Evolutionary conservation across 2,329 filamentous ascomycete genomes (phyloP), one percentile per base, ranked within the genome.

Genomic region (Xylariaceae sp.): DNA sequence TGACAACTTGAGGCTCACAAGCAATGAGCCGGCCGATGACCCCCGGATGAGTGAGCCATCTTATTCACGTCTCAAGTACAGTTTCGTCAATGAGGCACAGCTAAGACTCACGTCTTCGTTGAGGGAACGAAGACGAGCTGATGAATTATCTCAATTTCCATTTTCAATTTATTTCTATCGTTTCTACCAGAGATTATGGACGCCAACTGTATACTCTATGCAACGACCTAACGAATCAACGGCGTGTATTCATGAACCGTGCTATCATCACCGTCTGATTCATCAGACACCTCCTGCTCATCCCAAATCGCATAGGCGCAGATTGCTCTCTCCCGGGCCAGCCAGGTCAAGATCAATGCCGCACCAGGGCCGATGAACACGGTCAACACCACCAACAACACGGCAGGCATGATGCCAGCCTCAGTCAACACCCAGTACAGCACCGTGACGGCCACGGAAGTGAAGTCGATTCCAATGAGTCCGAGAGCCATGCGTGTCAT

Each of bases 341-440:
- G 18, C 67, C 67, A 69, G 15, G 65, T 58, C 8, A 60, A 54
- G 53, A 72, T 74, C 2, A 76, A 60, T 0, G 74, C 74, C 0
- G 74, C 74, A 0, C 75, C 75, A 0, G 75, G 74, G 0, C 75
- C 75, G 3, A 75, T 51, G 6, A 74, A 23, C 0, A 71, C 35
- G 0, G 72, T 72, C 0, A 63, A 56, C 4, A 60, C 64, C 4
- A 72, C 53, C 62, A 71, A 67, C 8, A 70, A 57, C 1, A 65
- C 44, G 3, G 67, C 67, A 4, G 70, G 70, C 7, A 70, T 69
- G 74, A 76, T 76, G 15, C 80, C 80, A 0, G 77, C 76, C 68
- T 83, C 81, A 13, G 80, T 77, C 45, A 82, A 68, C 39, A 82
- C 70, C 80, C 80, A 83, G 68, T 82, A 83, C 37, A 82, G 62